Evolutionary conservation across 1,284 basidiomycete genomes (phyloP), one percentile per base, ranked within the genome.

Genomic region (Ustanciosporium gigantosporum): DNA sequence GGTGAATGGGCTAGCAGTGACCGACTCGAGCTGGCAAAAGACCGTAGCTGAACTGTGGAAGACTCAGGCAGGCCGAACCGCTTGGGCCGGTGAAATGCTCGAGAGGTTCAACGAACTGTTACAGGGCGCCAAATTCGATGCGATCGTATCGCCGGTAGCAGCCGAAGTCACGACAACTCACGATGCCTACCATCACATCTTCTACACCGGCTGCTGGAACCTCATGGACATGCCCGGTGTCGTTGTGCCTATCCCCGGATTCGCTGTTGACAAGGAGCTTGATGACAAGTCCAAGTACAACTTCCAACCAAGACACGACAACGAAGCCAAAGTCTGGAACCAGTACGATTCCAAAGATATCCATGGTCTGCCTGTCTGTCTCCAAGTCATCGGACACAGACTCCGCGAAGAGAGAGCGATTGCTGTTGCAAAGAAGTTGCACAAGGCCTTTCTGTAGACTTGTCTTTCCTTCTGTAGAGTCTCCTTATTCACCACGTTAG

Each of bases 201-300:
- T 59, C 37, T 66, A 61, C 36, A 68, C 66, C 21, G 60, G 55
- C n/a, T 37, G 38, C 17, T 68, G 66, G 66, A 68, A 68, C 31
- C 40, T 68, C 19, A 62, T 68, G 62, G 64, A 68, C 34, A 46
- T 44, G 40, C 66, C 66, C 2, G 49, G 41, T 4, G 53, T 62
- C 6, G 40, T 48, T 2, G 31, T 57, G 39, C 66, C 62, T 4
- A n/a, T 68, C 22, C 34, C 34, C 0, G 43, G 27, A 8, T 3
- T 51, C 11, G 46, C 23, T 1, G 57, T 57, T 11, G 62, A 66
- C 19, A 58, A 42, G 41, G 13, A 39, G 19, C 19, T 35, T 14
- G 66, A 66, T 29, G 17, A 36, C 17, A 27, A 17, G 22, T 31
- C 23, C 8, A 17, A 37, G 1, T n/a, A n/a, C n/a, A 21, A 11